Percentiles rank a stretch among this genome's conserved stretches.
Conservation (phyloP, 768 basidiomycete species). For the Candolleomyces efflorescens region DNA sequence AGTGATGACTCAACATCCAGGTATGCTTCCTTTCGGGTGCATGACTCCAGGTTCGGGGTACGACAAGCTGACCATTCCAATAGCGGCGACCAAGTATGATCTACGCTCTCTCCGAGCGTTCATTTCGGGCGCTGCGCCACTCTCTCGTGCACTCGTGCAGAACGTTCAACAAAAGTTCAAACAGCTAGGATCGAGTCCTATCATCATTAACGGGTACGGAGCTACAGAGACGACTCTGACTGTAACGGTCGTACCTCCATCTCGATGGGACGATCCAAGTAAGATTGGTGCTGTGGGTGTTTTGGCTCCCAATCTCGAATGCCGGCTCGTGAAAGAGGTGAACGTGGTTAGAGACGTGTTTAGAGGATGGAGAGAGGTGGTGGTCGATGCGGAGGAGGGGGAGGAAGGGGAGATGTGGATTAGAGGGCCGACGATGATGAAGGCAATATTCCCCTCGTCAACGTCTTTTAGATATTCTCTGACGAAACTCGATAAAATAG, state of each 20-base stretch:
- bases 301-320: conserved; percentile 56
- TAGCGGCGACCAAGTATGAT: conserved; percentile 45
- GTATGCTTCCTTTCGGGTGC: no score
- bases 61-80: no score
- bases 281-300: conserved; percentile 54
- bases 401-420: conserved; percentile 66
- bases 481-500: conserved; percentile 7
- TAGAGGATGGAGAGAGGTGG: neutral
- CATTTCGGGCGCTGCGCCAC: conserved; percentile 62
- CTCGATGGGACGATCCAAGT: conserved; percentile 20
- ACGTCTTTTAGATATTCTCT: no score
- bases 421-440: conserved; percentile 62
- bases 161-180: conserved; percentile 31
- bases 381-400: conserved; percentile 30
- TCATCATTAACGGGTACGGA: conserved; percentile 35
- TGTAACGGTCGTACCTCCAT: conserved; percentile 34
- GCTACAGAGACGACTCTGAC: conserved; percentile 63
- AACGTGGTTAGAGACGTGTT: conserved; percentile 15
- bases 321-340: conserved; percentile 44
- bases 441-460: conserved; percentile 12
- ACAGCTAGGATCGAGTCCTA: conserved; percentile 6
- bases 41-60: no score
- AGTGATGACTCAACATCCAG: conserved; percentile 48
- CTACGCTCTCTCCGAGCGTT: conserved; percentile 43
- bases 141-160: conserved; percentile 45